Percentiles rank a stretch among this genome's conserved stretches.
phyloP scores from a whole-genome alignment of 768 basidiomycete genomes.

The Boletus speciosus region DNA sequence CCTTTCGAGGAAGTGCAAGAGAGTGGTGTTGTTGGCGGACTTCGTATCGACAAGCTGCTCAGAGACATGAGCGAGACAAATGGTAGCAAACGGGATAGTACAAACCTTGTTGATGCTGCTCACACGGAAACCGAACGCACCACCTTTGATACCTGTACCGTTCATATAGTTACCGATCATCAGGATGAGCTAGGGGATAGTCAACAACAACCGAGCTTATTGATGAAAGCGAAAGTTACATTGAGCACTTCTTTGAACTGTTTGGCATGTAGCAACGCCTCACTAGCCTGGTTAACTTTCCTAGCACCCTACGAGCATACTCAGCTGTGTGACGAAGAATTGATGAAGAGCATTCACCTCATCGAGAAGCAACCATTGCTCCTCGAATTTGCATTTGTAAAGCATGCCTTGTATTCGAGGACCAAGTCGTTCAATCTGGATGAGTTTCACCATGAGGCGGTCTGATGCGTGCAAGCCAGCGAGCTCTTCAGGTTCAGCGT shows the following conservation, averaged over 20 bases:
- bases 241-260: constrained; percentile 88
- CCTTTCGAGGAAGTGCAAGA: constrained; percentile 91
- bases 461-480: constrained; percentile 90
- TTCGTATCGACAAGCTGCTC: constrained; percentile 93
- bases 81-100: not conserved
- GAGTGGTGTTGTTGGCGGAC: constrained; percentile 88
- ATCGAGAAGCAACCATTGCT: constrained; percentile 76
- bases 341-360: constrained; percentile 47
- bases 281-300: constrained; percentile 78
- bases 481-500: constrained; percentile 82
- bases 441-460: constrained; percentile 93
- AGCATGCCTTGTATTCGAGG: constrained; percentile 96
- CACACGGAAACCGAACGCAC: constrained; percentile 94
- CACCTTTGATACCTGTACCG: constrained; percentile 91
- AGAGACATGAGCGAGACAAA: constrained; percentile 1
- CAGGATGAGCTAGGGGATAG: constrained; percentile 66
- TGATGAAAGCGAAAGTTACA: constrained; percentile 40
- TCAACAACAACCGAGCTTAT: constrained; percentile 1
- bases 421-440: constrained; percentile 85
- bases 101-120: constrained; percentile 95
- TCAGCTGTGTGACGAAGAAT: constrained; percentile 1
- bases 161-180: constrained; percentile 99
- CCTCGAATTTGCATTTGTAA: constrained; percentile 84
- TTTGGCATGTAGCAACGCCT: constrained; percentile 74
- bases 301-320: constrained; percentile 58